Evolutionary conservation across 2,329 filamentous ascomycete genomes (phyloP).

Genomic region (Botrytis medusae): DNA sequence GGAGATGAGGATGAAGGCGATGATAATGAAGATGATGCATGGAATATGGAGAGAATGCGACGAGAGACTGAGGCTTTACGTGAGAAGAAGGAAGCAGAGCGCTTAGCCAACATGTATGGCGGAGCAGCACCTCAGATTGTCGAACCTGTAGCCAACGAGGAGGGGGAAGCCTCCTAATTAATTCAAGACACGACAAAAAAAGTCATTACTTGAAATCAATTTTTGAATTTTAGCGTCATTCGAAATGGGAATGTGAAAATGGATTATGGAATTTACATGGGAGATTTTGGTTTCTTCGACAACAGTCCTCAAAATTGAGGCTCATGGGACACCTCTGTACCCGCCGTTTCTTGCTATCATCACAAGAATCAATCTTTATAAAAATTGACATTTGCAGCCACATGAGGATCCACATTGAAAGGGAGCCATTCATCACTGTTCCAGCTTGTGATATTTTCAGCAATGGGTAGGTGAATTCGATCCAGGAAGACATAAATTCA

Average conservation of each 20-base stretch:
- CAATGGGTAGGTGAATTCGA: background rate
- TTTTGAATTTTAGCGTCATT: slow-evolving; percentile 34
- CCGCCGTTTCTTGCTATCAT: background rate
- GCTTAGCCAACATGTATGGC: slow-evolving; percentile 42
- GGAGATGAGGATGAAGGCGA: slow-evolving; percentile 54
- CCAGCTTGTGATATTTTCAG: background rate
- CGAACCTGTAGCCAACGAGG: slow-evolving; percentile 24
- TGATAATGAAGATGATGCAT: slow-evolving; percentile 52
- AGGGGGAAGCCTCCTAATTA: slow-evolving; percentile 31
- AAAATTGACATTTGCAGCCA: background rate
- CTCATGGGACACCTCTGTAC: background rate
- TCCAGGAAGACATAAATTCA: background rate
- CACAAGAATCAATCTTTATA: background rate
- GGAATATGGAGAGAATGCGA: slow-evolving; percentile 81
- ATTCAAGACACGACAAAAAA: slow-evolving; percentile 17
- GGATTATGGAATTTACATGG: slow-evolving; percentile 1
- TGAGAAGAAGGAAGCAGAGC: slow-evolving; percentile 75
- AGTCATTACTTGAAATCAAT: slow-evolving; percentile 7
- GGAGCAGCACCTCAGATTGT: slow-evolving; percentile 23
- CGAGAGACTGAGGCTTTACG: slow-evolving; percentile 78
- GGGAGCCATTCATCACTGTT: background rate
- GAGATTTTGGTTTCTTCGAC: background rate
- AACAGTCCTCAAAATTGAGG: background rate
- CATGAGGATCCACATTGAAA: background rate
- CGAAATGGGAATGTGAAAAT: slow-evolving; percentile 23